Base-by-base conservation (phyloP, 805 yeast species). In the Danielozyma ontarioensis region DNA sequence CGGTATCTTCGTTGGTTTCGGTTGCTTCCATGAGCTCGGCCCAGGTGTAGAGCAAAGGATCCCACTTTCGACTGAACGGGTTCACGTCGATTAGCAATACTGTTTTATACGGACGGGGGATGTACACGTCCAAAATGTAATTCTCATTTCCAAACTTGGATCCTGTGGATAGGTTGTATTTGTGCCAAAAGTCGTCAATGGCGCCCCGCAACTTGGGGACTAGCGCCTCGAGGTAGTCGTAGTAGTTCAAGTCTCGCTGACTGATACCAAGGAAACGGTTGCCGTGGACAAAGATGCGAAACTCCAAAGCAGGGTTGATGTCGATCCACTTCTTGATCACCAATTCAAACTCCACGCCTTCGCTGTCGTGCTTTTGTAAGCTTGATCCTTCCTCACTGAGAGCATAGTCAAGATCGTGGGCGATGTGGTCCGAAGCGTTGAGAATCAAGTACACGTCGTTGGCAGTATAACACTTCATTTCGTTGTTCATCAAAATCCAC, bases 271-370 rank as follows among this genome's bases (percentile, higher is more conserved):
- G 53, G 5, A 93, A 61, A 29, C 64, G 59, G 3, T 78, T 58
- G 34, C 78, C 72, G 35, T 72, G 71, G 2, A 93, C 84, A 59
- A 88, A 93, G 21, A 89, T 77, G 37, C 99, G 69, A 53, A 93
- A 93, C 55, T 93, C 99, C 47, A 88, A 62, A 0, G 97, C 86
- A 0, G 97, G 97, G 42, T 85, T 87, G 27, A 90, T 62, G 14
- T 70, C 76, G 28, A 76, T 68, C 97, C 97, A 93, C 56, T 87
- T 74, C 28, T 94, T 72, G 27, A 93, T 55, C 2, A 90, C 82
- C 22, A 93, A 59, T 46, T 86, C 94, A 39, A 68, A 75, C 13
- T 60, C 62, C 4, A 68, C 45, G 1, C 37, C 39, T 4, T 42
- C 39, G 17, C 25, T 46, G 1, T 42, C 37, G 12, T 27, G 32